Percentiles rank a stretch among this genome's conserved stretches.
Conservation (phyloP, 179 eudicot species). For the Camellia oleifera region DNA sequence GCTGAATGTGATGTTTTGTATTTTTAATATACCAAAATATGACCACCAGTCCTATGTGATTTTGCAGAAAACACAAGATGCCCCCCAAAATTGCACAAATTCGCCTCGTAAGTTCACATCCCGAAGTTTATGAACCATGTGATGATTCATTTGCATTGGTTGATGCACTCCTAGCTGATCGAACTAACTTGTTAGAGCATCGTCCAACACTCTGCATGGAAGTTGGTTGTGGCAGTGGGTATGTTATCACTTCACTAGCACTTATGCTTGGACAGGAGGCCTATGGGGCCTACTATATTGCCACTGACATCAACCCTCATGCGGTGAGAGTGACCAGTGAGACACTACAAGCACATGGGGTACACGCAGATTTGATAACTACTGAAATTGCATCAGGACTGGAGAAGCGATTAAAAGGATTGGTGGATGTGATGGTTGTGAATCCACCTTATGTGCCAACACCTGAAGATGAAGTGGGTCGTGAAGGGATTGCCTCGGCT, state of each 20-base stretch:
- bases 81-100: slow-evolving; percentile 62
- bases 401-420: slow-evolving; percentile 52
- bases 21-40: background rate
- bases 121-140: slow-evolving; percentile 92
- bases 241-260: slow-evolving; percentile 82
- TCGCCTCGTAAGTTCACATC: slow-evolving; percentile 72
- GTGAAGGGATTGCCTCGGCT: slow-evolving; percentile 63
- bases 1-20: background rate
- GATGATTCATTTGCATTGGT: slow-evolving; percentile 91
- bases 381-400: slow-evolving; percentile 73
- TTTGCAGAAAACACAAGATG: slow-evolving; percentile 40
- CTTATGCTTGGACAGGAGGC: slow-evolving; percentile 59
- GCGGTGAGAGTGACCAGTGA: slow-evolving; percentile 59
- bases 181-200: slow-evolving; percentile 55
- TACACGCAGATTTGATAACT: slow-evolving; percentile 70
- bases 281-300: slow-evolving; percentile 50
- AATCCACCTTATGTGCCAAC: slow-evolving; percentile 98
- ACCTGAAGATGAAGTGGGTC: slow-evolving; percentile 92
- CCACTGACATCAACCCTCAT: slow-evolving; percentile 79
- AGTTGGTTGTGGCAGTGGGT: slow-evolving; percentile 93
- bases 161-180: slow-evolving; percentile 83
- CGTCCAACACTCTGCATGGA: slow-evolving; percentile 72
- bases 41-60: background rate
- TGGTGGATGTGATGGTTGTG: slow-evolving; percentile 80
- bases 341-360: slow-evolving; percentile 71